phyloP scores from a whole-genome alignment of 768 basidiomycete species.

The Rhodotorula diobovata region DNA sequence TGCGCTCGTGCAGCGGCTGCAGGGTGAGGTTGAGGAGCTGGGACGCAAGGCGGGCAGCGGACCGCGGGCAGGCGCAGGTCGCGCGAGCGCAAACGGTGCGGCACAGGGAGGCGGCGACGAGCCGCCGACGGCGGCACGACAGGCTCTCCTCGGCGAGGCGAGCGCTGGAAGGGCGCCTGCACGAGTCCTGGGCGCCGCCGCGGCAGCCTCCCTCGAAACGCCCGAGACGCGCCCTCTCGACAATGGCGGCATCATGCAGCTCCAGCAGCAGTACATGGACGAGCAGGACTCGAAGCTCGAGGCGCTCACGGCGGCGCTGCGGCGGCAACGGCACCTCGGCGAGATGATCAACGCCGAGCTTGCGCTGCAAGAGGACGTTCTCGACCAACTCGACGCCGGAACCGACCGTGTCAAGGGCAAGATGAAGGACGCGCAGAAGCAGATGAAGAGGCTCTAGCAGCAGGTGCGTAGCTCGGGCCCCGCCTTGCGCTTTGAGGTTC shows the following conservation, averaged over 20 bases:
- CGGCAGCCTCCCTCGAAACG: slow-evolving; percentile 59
- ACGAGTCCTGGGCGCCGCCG: slow-evolving; percentile 68
- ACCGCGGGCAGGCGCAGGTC: slow-evolving; percentile 51
- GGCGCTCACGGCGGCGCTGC: slow-evolving; percentile 71
- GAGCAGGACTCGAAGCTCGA: slow-evolving; percentile 79
- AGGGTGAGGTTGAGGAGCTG: slow-evolving; percentile 86
- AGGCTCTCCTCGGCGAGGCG: slow-evolving; percentile 58
- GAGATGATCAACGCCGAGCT: slow-evolving; percentile 81
- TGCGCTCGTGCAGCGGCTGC: slow-evolving; percentile 80
- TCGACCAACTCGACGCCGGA: slow-evolving; percentile 71
- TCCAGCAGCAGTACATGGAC: slow-evolving; percentile 75
- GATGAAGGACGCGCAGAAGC: slow-evolving; percentile 70
- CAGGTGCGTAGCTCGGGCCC: too few relatives aligned
- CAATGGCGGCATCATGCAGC: slow-evolving; percentile 67
- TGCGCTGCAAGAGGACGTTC: slow-evolving; percentile 70
- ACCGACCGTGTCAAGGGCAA: slow-evolving; percentile 75
- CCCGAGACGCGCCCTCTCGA: slow-evolving; percentile 81
- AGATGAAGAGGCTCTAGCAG: slow-evolving; percentile 63
- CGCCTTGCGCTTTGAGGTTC: too few relatives aligned
- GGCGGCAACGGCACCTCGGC: slow-evolving; percentile 78
- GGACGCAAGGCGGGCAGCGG: slow-evolving; percentile 75
- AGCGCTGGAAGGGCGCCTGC: slow-evolving; percentile 45
- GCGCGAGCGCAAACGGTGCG: neutral
- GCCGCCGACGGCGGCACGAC: slow-evolving; percentile 54
- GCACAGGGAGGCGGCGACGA: slow-evolving; percentile 13